Percentiles rank a stretch among this genome's conserved stretches.
phyloP scores from a whole-genome alignment of 164 flowering plant genomes.

The Magnolia officinalis region DNA sequence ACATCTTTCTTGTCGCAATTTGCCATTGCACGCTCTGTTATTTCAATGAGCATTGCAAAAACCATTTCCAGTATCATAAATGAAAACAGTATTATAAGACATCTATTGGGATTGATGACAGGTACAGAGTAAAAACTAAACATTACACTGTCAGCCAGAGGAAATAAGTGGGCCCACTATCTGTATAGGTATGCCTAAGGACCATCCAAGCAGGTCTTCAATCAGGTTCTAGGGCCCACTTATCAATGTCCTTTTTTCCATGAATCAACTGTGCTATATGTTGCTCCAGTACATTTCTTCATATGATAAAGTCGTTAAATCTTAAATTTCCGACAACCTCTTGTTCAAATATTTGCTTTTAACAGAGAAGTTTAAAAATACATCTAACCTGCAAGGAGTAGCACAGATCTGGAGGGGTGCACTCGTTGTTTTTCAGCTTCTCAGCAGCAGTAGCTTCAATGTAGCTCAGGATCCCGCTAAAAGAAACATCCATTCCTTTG shows the following conservation, averaged over 20 bases:
- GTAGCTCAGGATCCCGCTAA: conserved; percentile 87
- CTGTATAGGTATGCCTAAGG: too few species aligned
- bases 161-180: too few species aligned
- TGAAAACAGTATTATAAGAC: background rate
- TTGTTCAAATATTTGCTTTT: too few species aligned
- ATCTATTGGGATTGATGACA: background rate
- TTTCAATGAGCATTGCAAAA: conserved; percentile 97
- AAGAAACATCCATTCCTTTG: conserved; percentile 97
- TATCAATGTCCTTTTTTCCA: too few species aligned
- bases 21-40: conserved; percentile 96
- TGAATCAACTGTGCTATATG: too few species aligned
- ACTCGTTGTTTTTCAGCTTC: conserved; percentile 82
- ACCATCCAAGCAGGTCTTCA: too few species aligned
- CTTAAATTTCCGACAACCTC: too few species aligned
- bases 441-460: conserved; percentile 86
- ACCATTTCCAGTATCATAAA: conserved; percentile 59
- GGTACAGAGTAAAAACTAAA: too few species aligned
- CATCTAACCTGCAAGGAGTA: conserved; percentile 81
- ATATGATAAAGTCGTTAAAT: too few species aligned
- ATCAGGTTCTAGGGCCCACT: too few species aligned
- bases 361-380: background rate
- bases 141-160: too few species aligned
- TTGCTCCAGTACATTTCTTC: too few species aligned
- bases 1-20: conserved; percentile 90
- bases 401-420: conserved; percentile 96